Evolutionary conservation across 2,329 filamentous ascomycete genomes (phyloP), one percentile per base, ranked within the genome.

Genomic region (Trichoderma sp.): DNA sequence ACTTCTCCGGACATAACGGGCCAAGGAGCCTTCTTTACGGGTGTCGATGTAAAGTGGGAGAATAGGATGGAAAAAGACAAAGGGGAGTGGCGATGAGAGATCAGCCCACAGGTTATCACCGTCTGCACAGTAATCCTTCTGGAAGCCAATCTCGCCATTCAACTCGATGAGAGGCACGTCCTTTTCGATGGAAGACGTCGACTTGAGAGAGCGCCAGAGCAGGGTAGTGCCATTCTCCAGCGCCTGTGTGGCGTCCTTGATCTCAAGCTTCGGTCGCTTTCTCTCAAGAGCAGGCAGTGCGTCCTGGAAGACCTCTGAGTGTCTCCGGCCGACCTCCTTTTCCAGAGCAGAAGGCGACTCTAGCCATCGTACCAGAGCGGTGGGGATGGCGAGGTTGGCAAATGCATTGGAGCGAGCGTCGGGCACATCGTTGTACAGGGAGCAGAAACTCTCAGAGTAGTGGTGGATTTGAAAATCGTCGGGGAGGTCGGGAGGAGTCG

Each of bases 31-130:
- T 83, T 97, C 94, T 79, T 89, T 89, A 73, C 96, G 88, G 11
- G 95, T 96, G 81, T 98, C 96, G 77, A 99, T 96, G 82, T 95
- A 97, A 14, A 99, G 88, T 0, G 95, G 95, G 9, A 98, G 88
- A 72, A 91, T 87, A 1, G 94, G 93, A 77, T 97, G 95, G 81
- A 98, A 95, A 79, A 95, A 93, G 28, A 95, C 92, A 76, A 94
- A 94, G 1, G 93, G 93, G 2, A 90, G 82, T 4, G 89, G 89
- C 3, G 87, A 88, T 15, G 85, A 87, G 12, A 93, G 81, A 67
- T 92, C 90, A 39, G 87, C 83, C 91, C 91, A 94, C 9, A 90
- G 85, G 76, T 92, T 93, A 34, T 86, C 85, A 1, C 87, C 83
- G 69, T 92, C 87, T 12, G 87, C 84, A 74, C 90, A 93, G 76